Percentiles rank a stretch among this genome's conserved stretches.
These are phyloP conservation scores for Ceratocystis cubensis DNA, from an alignment of 2,329 filamentous ascomycete species.

Conservation along the genomic window DNA sequence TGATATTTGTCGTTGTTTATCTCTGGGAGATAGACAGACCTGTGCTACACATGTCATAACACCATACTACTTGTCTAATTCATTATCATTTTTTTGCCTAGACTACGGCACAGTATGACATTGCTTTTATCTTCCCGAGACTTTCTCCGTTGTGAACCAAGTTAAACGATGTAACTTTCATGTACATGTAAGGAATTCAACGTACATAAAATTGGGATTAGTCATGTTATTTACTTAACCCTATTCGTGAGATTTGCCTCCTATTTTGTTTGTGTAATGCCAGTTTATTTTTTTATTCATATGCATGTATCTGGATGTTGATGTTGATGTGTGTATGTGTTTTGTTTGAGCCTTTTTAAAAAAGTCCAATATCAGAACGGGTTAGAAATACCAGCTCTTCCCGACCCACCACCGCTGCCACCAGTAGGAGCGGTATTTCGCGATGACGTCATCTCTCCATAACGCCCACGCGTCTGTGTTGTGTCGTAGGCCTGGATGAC, in stretches of 20 bases:
- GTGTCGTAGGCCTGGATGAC: slow-evolving; percentile 97
- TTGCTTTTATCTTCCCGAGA: no score
- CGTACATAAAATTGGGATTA: no score
- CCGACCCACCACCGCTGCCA: no score
- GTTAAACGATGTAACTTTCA: no score
- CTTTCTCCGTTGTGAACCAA: no score
- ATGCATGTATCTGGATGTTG: neutral
- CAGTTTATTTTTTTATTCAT: neutral
- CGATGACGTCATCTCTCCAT: slow-evolving; percentile 76
- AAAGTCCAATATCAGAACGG: neutral
- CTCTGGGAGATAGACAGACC: neutral
- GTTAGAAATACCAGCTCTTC: neutral
- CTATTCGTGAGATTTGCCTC: no score
- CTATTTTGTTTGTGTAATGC: no score
- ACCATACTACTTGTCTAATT: neutral
- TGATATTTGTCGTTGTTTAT: neutral
- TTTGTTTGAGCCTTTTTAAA: neutral
- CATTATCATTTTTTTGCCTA: neutral
- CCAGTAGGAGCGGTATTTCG: slow-evolving; percentile 22
- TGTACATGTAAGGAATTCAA: no score
- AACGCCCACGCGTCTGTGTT: slow-evolving; percentile 76
- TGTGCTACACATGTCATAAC: neutral
- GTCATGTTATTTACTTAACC: no score
- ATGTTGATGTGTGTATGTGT: neutral
- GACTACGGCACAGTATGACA: neutral